phyloP scores from a whole-genome alignment of 805 yeast genomes.

The Ogataea allantospora region DNA sequence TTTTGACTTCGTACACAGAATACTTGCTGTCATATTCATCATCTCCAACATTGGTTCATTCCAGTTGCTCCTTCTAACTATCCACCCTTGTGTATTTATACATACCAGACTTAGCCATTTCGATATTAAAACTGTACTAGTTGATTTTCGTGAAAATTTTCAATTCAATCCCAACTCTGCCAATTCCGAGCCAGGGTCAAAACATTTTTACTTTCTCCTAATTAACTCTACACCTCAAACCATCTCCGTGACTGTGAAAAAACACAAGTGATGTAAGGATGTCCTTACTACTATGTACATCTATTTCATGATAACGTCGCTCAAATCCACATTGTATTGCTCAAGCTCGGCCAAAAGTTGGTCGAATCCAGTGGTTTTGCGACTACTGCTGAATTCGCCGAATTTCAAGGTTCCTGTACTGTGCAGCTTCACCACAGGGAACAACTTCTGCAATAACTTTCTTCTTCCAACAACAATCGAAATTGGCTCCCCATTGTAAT shows the following conservation, averaged over 20 bases:
- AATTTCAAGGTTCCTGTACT: conserved; percentile 44
- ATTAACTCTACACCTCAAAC: conserved; percentile 4
- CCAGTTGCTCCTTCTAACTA: background rate
- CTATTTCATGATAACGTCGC: conserved; percentile 17
- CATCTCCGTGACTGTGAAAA: conserved; percentile 14
- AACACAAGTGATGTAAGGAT: conserved; percentile 8
- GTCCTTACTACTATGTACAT: conserved; percentile 4
- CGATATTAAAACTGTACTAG: conserved; percentile 14
- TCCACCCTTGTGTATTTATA: conserved; percentile 17
- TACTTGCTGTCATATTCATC: too few relatives aligned
- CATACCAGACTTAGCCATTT: conserved; percentile 71
- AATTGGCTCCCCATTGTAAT: conserved; percentile 40
- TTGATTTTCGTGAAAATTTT: conserved; percentile 14
- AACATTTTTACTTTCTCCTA: background rate
- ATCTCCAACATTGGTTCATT: background rate
- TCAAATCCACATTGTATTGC: conserved; percentile 39
- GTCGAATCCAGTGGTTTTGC: conserved; percentile 43
- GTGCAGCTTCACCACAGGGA: conserved; percentile 45
- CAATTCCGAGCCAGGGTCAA: conserved; percentile 2
- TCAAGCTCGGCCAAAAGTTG: conserved; percentile 53
- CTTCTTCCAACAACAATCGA: conserved; percentile 64
- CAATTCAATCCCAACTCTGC: conserved; percentile 9
- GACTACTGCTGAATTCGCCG: conserved; percentile 45
- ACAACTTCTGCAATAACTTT: conserved; percentile 54
- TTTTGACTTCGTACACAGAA: background rate